A percentile compares a stretch with the other conserved stretches of the same genome.
phyloP scores from a whole-genome alignment of 371 early-diverging fungal species.

The Gilbertella persicaria region DNA sequence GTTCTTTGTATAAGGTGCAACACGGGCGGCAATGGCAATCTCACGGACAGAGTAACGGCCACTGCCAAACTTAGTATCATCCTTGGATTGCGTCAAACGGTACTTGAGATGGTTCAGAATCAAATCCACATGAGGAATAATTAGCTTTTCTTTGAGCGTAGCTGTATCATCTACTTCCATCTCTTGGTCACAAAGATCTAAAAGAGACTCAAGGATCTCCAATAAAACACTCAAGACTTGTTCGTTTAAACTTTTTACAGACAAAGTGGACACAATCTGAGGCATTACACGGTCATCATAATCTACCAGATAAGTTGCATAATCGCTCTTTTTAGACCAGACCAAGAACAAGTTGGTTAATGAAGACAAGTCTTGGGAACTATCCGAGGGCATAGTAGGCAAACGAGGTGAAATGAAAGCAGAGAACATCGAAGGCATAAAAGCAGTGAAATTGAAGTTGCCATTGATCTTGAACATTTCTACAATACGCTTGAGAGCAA shows the following conservation, averaged over 20 bases:
- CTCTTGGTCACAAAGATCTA: conserved; percentile 56
- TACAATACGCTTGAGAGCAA: conserved; percentile 74
- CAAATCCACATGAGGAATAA: conserved; percentile 64
- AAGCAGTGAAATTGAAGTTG: conserved; percentile 74
- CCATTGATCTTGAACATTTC: conserved; percentile 74
- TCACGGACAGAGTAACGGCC: conserved; percentile 69
- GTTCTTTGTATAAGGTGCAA: conserved; percentile 73
- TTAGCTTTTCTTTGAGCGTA: conserved; percentile 50
- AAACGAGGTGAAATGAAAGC: conserved; percentile 73
- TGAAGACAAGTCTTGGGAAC: conserved; percentile 82
- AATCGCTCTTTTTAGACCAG: conserved; percentile 72
- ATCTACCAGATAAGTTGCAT: conserved; percentile 66
- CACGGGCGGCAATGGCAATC: conserved; percentile 77
- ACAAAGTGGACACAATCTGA: conserved; percentile 68
- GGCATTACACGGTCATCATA: conserved; percentile 67
- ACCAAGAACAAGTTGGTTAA: conserved; percentile 74
- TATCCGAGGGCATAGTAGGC: conserved; percentile 72
- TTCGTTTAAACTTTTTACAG: conserved; percentile 75
- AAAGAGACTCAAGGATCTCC: conserved; percentile 74
- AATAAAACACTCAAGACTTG: conserved; percentile 71
- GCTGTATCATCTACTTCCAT: conserved; percentile 39
- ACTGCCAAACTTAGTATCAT: conserved; percentile 52
- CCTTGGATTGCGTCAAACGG: conserved; percentile 55
- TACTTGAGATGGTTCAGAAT: conserved; percentile 67
- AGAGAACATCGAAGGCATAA: conserved; percentile 72